Percentiles rank a stretch among this genome's conserved stretches.
Conservation (phyloP, 2,329 filamentous ascomycete species). For the Colletotrichum shisoi region DNA sequence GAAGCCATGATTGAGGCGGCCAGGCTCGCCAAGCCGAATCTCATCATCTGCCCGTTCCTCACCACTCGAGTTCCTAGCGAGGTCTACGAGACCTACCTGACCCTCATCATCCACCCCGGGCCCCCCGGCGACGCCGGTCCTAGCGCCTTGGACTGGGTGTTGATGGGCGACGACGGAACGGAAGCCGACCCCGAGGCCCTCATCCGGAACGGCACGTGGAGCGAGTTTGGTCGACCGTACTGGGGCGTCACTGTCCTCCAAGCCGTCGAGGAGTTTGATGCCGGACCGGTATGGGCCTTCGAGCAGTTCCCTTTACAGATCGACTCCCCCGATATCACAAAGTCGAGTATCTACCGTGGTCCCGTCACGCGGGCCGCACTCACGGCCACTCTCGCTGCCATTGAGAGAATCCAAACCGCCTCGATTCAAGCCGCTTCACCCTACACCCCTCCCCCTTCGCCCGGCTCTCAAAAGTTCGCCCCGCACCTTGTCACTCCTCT, state of each 20-base stretch:
- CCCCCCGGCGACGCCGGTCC: constrained; percentile 54
- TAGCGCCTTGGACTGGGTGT: constrained; percentile 53
- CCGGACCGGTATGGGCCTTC: constrained; percentile 55
- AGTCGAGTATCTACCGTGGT: constrained; percentile 53
- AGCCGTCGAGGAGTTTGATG: constrained; percentile 53
- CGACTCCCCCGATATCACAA: constrained; percentile 51
- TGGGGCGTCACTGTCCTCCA: constrained; percentile 54
- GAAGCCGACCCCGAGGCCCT: constrained; percentile 45
- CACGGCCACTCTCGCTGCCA: constrained; percentile 49
- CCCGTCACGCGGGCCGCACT: constrained; percentile 51
- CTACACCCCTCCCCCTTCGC: constrained; percentile 39
- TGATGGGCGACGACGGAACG: constrained; percentile 54
- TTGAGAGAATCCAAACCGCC: constrained; percentile 47
- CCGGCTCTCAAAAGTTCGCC: constrained; percentile 26
- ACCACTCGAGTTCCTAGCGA: constrained; percentile 50
- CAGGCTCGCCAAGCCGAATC: constrained; percentile 48
- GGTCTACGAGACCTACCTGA: constrained; percentile 50
- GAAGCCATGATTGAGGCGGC: constrained; percentile 51
- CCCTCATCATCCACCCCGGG: constrained; percentile 53
- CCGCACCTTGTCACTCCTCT: constrained; percentile 39
- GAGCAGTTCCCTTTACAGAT: constrained; percentile 54
- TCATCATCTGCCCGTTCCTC: constrained; percentile 55
- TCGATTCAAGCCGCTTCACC: constrained; percentile 22
- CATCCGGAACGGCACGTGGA: constrained; percentile 43
- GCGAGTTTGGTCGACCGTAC: constrained; percentile 48